A percentile compares a stretch with the other conserved stretches of the same genome.
Evolutionary conservation across 345 rosid genomes (phyloP).

Genomic region (Acer negundo): DNA sequence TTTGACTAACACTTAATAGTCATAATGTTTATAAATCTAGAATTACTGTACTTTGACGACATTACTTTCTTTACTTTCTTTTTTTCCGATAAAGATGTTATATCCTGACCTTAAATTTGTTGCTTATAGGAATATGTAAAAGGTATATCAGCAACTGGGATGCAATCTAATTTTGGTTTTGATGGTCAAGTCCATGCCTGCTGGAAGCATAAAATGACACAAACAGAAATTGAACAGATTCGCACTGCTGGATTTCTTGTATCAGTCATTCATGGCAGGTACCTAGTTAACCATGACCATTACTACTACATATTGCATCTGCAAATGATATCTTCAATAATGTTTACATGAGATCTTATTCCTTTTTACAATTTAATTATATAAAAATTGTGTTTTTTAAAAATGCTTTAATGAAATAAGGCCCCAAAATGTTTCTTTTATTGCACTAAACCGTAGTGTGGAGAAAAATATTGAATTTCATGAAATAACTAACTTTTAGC

Average conservation of each 20-base stretch:
- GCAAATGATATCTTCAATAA: too few species aligned
- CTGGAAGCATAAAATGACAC: slow-evolving; percentile 84
- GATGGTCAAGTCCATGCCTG: slow-evolving; percentile 96
- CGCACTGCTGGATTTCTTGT: slow-evolving; percentile 83
- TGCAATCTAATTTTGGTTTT: slow-evolving; percentile 84
- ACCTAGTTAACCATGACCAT: slow-evolving; percentile 10
- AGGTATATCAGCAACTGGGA: slow-evolving; percentile 87
- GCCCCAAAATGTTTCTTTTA: background rate
- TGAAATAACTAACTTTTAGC: background rate
- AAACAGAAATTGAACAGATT: slow-evolving; percentile 59
- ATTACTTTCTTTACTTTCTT: background rate
- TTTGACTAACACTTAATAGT: background rate
- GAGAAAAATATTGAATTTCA: background rate
- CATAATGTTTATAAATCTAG: background rate
- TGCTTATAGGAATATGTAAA: slow-evolving; percentile 80
- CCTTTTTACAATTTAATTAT: background rate
- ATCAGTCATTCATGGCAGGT: slow-evolving; percentile 97
- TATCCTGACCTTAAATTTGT: slow-evolving; percentile 5
- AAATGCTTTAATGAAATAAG: background rate
- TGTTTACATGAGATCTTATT: background rate
- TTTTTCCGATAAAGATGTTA: background rate
- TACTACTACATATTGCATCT: background rate
- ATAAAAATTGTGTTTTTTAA: background rate
- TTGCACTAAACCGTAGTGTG: background rate
- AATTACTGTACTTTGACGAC: background rate